Evolutionary conservation across 495 filamentous ascomycete species (phyloP).

Genomic region (Tetracladium setigerum): DNA sequence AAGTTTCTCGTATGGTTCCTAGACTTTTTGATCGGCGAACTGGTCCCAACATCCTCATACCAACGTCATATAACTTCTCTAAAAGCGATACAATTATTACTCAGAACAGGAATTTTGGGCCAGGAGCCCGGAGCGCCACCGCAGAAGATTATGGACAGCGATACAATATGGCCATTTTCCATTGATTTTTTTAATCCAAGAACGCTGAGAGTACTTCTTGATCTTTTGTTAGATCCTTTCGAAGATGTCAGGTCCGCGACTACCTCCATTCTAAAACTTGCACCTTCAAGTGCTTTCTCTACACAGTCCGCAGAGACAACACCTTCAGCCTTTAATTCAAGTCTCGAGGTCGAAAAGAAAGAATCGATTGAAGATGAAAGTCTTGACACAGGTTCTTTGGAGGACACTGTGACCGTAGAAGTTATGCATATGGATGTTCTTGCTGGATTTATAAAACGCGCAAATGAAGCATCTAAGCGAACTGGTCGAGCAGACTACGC

Average conservation of each 20-base stretch:
- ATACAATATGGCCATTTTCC: conserved; percentile 13
- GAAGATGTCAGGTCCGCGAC: conserved; percentile 79
- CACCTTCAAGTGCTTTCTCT: conserved; percentile 5
- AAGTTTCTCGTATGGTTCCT: conserved; percentile 64
- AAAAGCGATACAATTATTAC: conserved; percentile 52
- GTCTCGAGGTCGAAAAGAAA: no score
- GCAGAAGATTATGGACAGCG: background rate
- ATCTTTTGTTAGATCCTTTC: conserved; percentile 80
- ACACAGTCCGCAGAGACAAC: background rate
- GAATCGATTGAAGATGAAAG: no score
- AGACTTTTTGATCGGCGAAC: conserved; percentile 59
- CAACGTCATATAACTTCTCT: conserved; percentile 78
- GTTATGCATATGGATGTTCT: background rate
- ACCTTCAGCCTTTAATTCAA: no score
- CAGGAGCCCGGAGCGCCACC: background rate
- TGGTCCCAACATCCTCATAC: conserved; percentile 72
- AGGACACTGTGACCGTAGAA: no score
- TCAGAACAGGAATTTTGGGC: conserved; percentile 43
- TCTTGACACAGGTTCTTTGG: no score
- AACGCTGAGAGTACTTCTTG: conserved; percentile 59
- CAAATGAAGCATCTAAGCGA: conserved; percentile 45
- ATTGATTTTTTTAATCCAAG: conserved; percentile 23
- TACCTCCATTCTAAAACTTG: conserved; percentile 43
- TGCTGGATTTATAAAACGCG: conserved; percentile 29
- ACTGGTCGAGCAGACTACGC: conserved; percentile 81